Conservation (phyloP, 768 basidiomycete species). For the Hydnomerulius pinastri region DNA sequence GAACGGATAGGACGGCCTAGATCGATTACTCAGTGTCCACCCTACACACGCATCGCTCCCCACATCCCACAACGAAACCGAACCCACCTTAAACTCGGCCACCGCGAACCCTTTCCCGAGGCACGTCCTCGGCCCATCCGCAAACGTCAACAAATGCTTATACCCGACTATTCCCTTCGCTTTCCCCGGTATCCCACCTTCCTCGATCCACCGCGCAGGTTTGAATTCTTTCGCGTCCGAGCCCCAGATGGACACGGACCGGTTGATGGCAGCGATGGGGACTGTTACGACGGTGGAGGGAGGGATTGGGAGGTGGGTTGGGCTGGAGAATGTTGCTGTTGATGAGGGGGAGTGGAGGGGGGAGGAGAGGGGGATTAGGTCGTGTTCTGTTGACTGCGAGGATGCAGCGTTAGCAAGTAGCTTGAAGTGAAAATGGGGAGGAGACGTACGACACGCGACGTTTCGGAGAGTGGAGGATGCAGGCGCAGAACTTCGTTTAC, state of each 20-base stretch:
- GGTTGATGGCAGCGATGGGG: constrained; percentile 43
- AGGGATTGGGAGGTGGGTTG: constrained; percentile 34
- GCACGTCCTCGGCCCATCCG: constrained; percentile 48
- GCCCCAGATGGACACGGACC: constrained; percentile 45
- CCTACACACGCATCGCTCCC: too few relatives aligned
- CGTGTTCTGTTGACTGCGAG: constrained; percentile 39
- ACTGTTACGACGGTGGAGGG: constrained; percentile 41
- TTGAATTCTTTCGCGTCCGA: constrained; percentile 42
- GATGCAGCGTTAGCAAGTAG: neutral
- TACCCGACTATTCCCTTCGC: constrained; percentile 39
- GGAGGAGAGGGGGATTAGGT: constrained; percentile 37
- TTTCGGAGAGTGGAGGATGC: constrained; percentile 35
- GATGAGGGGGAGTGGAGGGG: constrained; percentile 30
- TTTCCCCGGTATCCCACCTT: constrained; percentile 25
- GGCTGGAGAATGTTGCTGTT: too few relatives aligned
- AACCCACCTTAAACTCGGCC: constrained; percentile 41
- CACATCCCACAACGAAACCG: too few relatives aligned
- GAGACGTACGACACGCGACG: constrained; percentile 31
- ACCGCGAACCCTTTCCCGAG: constrained; percentile 46
- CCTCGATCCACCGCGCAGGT: constrained; percentile 45
- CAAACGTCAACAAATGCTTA: constrained; percentile 44
- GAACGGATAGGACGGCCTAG: constrained; percentile 18
- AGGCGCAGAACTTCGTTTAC: constrained; percentile 41
- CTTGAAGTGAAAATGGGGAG: neutral
- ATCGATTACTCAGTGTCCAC: too few relatives aligned